Evolutionary conservation across 192 early-diverging fungal genomes (phyloP).

Genomic region (Phlyctochytrium arcticum): DNA sequence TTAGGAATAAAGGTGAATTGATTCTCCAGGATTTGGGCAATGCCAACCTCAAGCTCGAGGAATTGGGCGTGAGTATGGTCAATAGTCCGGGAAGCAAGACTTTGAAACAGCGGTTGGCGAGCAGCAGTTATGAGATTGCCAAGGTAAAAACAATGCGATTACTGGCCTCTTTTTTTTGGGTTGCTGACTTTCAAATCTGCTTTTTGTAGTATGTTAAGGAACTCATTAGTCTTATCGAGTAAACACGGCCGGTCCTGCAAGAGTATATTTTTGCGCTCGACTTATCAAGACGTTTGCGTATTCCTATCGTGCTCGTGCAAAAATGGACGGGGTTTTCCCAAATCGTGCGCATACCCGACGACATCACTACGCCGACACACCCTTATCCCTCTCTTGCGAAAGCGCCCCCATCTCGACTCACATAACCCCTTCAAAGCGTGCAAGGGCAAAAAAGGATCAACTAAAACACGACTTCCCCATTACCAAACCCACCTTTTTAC

Average conservation of each 20-base stretch:
- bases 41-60: slow-evolving; percentile 50
- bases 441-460: too few species aligned
- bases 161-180: neutral
- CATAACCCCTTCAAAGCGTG: too few species aligned
- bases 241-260: neutral
- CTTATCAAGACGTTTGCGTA: too few species aligned
- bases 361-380: too few species aligned
- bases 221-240: slow-evolving; percentile 67
- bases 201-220: slow-evolving; percentile 64
- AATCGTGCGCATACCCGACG: too few species aligned
- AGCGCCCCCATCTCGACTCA: too few species aligned
- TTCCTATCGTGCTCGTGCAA: too few species aligned
- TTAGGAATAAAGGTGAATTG: slow-evolving; percentile 45
- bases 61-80: slow-evolving; percentile 54
- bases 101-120: slow-evolving; percentile 79
- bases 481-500: too few species aligned
- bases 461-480: too few species aligned
- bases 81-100: slow-evolving; percentile 46
- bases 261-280: neutral
- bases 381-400: too few species aligned
- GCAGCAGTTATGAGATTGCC: slow-evolving; percentile 84
- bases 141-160: slow-evolving; percentile 36
- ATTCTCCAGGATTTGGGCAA: slow-evolving; percentile 58
- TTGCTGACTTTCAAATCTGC: neutral
- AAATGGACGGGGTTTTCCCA: too few species aligned